These are phyloP conservation scores for Aspergillus glaucus DNA, from an alignment of 2,329 filamentous ascomycete genomes.

Conservation along the genomic window DNA sequence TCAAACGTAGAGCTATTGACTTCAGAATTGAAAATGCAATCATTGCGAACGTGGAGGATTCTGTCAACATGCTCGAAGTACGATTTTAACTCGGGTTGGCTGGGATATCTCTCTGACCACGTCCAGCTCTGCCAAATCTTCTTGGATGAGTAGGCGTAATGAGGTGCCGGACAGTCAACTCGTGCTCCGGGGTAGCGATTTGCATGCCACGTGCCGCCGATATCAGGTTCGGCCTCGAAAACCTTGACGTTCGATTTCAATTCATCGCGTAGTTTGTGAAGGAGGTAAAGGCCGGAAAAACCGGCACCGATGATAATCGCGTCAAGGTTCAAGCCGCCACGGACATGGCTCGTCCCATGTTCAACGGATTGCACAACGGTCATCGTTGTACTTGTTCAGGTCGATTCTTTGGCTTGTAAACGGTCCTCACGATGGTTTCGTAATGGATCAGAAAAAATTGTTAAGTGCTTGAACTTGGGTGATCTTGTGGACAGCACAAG, in stretches of 20 bases:
- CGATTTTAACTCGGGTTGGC: slow-evolving; percentile 30
- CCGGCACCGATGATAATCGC: slow-evolving; percentile 10
- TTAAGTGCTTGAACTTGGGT: too few relatives aligned
- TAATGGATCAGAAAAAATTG: too few relatives aligned
- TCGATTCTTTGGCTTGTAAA: too few relatives aligned
- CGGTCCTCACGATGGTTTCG: too few relatives aligned
- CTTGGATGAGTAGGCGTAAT: slow-evolving; percentile 22
- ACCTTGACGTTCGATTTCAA: slow-evolving; percentile 9
- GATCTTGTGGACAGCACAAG: too few relatives aligned
- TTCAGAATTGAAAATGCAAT: slow-evolving; percentile 39
- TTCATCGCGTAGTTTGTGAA: slow-evolving; percentile 8
- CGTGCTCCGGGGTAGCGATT: slow-evolving; percentile 12
- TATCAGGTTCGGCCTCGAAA: slow-evolving; percentile 6
- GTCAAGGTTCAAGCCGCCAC: slow-evolving; percentile 2
- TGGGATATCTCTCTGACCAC: slow-evolving; percentile 30
- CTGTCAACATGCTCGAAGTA: slow-evolving; percentile 46
- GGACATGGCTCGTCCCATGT: background rate
- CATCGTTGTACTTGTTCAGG: too few relatives aligned
- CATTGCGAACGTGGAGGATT: slow-evolving; percentile 37
- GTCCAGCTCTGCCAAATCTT: slow-evolving; percentile 41
- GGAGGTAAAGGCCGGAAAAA: slow-evolving; percentile 11
- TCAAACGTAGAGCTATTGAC: slow-evolving; percentile 40
- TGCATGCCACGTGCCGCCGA: slow-evolving; percentile 10
- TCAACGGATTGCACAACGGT: too few relatives aligned
- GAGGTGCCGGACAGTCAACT: slow-evolving; percentile 6